Conservation (phyloP, 192 early-diverging fungal genomes). For the Coemansia sp. region DNA sequence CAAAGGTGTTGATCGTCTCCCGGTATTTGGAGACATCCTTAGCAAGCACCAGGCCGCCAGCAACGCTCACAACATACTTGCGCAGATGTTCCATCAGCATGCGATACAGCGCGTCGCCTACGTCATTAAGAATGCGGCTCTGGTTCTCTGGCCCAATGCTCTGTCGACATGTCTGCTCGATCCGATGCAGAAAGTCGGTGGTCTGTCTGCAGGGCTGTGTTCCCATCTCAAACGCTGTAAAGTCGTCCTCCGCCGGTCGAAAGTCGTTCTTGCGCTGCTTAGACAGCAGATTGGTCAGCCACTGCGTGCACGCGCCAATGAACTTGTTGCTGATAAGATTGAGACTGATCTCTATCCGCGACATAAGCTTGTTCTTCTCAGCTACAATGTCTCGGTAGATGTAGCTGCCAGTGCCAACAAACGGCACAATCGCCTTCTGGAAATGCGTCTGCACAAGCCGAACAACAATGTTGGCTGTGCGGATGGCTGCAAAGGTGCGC, state of each 20-base stretch:
- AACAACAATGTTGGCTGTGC: constrained; percentile 28
- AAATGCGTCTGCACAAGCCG: constrained; percentile 49
- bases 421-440: constrained; percentile 45
- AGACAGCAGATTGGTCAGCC: constrained; percentile 67
- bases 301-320: constrained; percentile 64
- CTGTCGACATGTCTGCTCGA: constrained; percentile 62
- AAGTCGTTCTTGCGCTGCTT: constrained; percentile 92
- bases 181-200: constrained; percentile 72
- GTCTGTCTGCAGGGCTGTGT: constrained; percentile 82
- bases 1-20: constrained; percentile 77
- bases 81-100: constrained; percentile 92
- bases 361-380: constrained; percentile 88
- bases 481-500: constrained; percentile 30
- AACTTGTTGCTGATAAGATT: constrained; percentile 69
- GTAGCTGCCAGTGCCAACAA: constrained; percentile 45
- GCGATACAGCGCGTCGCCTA: constrained; percentile 80
- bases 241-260: constrained; percentile 85
- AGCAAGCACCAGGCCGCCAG: constrained; percentile 84
- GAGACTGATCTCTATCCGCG: constrained; percentile 74
- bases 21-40: constrained; percentile 96
- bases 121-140: constrained; percentile 72
- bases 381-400: constrained; percentile 84
- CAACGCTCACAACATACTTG: constrained; percentile 81
- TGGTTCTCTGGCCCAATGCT: constrained; percentile 76
- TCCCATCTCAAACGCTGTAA: constrained; percentile 66